phyloP scores from a whole-genome alignment of 2,329 filamentous ascomycete genomes.

The Penicillium fuscoglaucum region DNA sequence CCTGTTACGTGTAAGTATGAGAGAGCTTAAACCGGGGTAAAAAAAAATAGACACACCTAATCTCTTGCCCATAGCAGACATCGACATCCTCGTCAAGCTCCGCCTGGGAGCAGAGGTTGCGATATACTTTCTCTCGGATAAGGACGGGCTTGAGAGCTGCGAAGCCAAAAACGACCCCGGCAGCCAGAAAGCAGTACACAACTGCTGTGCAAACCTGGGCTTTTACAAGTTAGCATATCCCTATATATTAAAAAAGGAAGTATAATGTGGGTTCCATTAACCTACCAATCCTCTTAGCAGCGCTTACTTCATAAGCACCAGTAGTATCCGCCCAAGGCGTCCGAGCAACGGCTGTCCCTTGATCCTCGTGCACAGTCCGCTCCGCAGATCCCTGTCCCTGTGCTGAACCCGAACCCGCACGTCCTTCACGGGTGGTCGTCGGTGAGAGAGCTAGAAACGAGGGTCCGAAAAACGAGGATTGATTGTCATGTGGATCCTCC shows the following conservation, averaged over 20 bases:
- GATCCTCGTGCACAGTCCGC: constrained; percentile 16
- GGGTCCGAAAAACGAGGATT: constrained; percentile 22
- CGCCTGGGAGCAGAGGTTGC: constrained; percentile 58
- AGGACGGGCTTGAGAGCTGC: constrained; percentile 80
- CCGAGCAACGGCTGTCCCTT: background rate
- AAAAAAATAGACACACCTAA: constrained; percentile 40
- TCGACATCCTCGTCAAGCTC: constrained; percentile 50
- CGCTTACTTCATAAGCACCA: constrained; percentile 56
- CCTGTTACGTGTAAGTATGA: constrained; percentile 25
- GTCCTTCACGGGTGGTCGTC: constrained; percentile 23
- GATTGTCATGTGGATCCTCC: constrained; percentile 34
- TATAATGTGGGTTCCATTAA: constrained; percentile 4
- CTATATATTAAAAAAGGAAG: background rate
- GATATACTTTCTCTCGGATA: constrained; percentile 71
- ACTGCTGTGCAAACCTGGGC: constrained; percentile 70
- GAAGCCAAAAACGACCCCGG: constrained; percentile 81
- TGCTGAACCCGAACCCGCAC: constrained; percentile 6
- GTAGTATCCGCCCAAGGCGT: constrained; percentile 29
- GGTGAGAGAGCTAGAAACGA: constrained; percentile 20
- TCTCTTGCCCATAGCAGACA: constrained; percentile 59
- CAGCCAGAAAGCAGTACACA: constrained; percentile 72
- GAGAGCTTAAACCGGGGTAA: background rate
- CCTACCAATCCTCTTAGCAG: constrained; percentile 54
- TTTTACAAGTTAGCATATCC: constrained; percentile 33
- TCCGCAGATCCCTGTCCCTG: constrained; percentile 11